phyloP scores from a whole-genome alignment of 2,329 filamentous ascomycete species.

The Pseudocercospora eumusae region DNA sequence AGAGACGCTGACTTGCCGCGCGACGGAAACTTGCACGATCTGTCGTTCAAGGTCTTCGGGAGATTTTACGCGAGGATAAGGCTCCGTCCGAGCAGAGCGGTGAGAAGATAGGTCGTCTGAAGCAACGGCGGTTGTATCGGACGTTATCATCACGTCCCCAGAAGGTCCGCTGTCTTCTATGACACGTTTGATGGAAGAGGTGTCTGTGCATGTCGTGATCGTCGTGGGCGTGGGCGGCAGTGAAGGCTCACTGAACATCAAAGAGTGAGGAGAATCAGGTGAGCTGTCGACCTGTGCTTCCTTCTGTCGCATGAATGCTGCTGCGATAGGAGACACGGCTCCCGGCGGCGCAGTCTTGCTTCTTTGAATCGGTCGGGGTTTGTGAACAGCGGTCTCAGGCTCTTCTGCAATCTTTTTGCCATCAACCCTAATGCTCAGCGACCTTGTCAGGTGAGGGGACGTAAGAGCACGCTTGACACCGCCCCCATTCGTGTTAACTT shows the following conservation, averaged over 20 bases:
- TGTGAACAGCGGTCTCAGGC: conserved; percentile 25
- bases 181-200: conserved; percentile 23
- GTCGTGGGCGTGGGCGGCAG: conserved; percentile 36
- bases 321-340: conserved; percentile 22
- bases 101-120: background rate
- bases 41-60: conserved; percentile 34
- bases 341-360: conserved; percentile 34
- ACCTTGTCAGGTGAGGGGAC: conserved; percentile 24
- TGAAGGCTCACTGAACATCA: conserved; percentile 34
- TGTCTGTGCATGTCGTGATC: conserved; percentile 30
- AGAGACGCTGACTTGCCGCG: conserved; percentile 36
- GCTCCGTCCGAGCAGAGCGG: conserved; percentile 9
- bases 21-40: conserved; percentile 37
- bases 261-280: conserved; percentile 28
- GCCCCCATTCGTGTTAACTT: conserved; percentile 1
- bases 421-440: conserved; percentile 25
- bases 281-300: conserved; percentile 24
- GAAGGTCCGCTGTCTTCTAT: conserved; percentile 21
- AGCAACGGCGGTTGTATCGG: conserved; percentile 3
- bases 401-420: conserved; percentile 11
- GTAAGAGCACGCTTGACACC: conserved; percentile 22
- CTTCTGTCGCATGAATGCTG: conserved; percentile 23
- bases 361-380: conserved; percentile 29
- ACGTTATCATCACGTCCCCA: conserved; percentile 22
- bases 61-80: conserved; percentile 29